These are phyloP conservation scores for Ogataea paraovalis DNA, from an alignment of 805 yeast species.

Conservation along the genomic window DNA sequence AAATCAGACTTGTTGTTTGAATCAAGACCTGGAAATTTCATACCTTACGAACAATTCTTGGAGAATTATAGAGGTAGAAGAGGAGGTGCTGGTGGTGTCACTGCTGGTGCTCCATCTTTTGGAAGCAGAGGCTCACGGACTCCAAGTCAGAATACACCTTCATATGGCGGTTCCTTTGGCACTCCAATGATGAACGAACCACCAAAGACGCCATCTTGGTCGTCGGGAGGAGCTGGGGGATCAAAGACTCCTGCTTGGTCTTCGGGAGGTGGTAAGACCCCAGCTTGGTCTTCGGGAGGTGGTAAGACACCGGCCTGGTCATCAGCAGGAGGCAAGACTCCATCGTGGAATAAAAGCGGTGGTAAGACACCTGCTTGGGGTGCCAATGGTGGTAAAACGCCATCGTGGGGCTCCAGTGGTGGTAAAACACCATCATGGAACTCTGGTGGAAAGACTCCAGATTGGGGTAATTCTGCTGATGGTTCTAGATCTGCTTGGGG, in stretches of 20 bases:
- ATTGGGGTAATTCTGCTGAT: conserved; percentile 41
- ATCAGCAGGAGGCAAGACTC: conserved; percentile 34
- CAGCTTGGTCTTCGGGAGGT: conserved; percentile 39
- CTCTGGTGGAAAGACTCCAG: conserved; percentile 45
- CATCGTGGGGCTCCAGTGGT: conserved; percentile 43
- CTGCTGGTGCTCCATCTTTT: conserved; percentile 13
- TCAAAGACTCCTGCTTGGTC: conserved; percentile 3
- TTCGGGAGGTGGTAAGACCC: conserved; percentile 34
- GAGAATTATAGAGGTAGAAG: conserved; percentile 35
- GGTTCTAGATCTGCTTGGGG: conserved; percentile 28
- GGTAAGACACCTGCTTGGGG: conserved; percentile 33
- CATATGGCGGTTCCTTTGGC: conserved; percentile 21
- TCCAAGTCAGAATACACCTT: conserved; percentile 33
- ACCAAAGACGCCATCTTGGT: conserved; percentile 2
- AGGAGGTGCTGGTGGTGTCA: conserved; percentile 7
- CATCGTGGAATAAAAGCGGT: conserved; percentile 40
- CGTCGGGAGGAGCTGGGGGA: conserved; percentile 14
- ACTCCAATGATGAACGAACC: conserved; percentile 35
- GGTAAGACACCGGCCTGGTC: neutral
- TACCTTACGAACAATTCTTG: conserved; percentile 76
- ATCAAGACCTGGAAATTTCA: conserved; percentile 59
- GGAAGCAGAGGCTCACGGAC: neutral
- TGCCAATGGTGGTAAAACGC: conserved; percentile 42
- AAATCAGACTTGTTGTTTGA: conserved; percentile 74
- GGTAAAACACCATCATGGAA: conserved; percentile 35